Conservation (phyloP, 306 rosid genomes). For the Pyrus betulifolia region DNA sequence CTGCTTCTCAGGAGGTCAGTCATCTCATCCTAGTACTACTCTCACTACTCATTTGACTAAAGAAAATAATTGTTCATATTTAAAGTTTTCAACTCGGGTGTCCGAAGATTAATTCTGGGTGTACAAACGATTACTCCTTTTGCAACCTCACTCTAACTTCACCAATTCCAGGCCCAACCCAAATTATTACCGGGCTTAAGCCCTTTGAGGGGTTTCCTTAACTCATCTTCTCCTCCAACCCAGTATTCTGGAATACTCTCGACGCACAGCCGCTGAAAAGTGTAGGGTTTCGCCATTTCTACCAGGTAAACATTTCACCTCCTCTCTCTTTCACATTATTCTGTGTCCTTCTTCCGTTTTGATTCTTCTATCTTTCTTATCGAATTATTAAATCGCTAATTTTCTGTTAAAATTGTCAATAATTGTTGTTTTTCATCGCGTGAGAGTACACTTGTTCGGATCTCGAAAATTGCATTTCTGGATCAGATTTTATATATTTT, state of each 20-base stretch:
- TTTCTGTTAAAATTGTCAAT: neutral
- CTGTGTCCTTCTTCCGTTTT: neutral
- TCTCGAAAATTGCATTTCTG: neutral
- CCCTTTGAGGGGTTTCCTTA: neutral
- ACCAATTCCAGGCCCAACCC: neutral
- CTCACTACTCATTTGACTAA: too few relatives aligned
- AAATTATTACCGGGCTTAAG: neutral
- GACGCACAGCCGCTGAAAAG: neutral
- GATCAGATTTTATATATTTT: neutral
- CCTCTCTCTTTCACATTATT: neutral
- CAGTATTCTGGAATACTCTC: neutral
- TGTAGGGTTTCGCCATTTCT: conserved; percentile 4
- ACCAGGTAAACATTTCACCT: conserved; percentile 3
- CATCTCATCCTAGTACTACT: too few relatives aligned
- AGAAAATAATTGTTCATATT: too few relatives aligned
- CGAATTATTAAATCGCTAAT: neutral
- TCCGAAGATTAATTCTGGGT: too few relatives aligned
- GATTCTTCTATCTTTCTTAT: neutral
- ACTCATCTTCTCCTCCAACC: neutral
- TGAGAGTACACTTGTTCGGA: neutral
- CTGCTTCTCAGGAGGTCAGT: too few relatives aligned
- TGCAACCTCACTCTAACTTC: neutral
- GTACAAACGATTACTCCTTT: too few relatives aligned
- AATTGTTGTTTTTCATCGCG: neutral
- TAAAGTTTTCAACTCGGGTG: too few relatives aligned